Base-by-base conservation (phyloP, 2,329 filamentous ascomycete species). In the Botrytis deweyae region DNA sequence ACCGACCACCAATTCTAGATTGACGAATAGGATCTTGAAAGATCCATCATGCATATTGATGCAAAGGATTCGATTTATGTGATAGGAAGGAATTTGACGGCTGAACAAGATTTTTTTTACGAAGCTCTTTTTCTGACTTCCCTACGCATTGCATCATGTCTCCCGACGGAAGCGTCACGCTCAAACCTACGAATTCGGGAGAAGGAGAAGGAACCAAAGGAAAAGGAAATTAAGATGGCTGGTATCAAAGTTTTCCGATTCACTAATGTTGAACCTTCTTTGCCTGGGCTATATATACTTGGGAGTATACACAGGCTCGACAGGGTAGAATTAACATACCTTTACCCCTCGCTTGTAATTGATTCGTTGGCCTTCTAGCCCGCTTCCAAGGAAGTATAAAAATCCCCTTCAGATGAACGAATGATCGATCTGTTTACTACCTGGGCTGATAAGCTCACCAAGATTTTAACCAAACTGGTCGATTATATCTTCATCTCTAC, bases 101-200 rank as follows among this genome's bases (percentile, higher is more conserved):
- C 62, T 29, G 40, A 44, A 40, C 62, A 40, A n/a, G 61, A n/a
- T n/a, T 63, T 40, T 40, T 7, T 4, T n/a, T 46, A 29, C 40
- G 40, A 44, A 22, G 62, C 62, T n/a, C 62, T 44, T 36, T 36
- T 36, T 46, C 40, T 46, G 29, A 22, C 10, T 46, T 44, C 42
- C 40, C 12, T 66, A 66, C 29, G 40, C 63, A 65, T 65, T 65
- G 63, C 63, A 65, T 65, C 63, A 65, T 65, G 40, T 33, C 63
- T 46, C 29, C 40, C 40, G 33, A 29, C 63, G 40, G 42, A 65
- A 46, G 63, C 63, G n/a, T 65, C 40, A 65, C 63, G 63, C 63
- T 65, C 61, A 29, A 65, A 6, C 18, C 42, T 65, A 22, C n/a
- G n/a, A n/a, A n/a, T 65, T 33, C 42, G 63, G 52, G 52, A 58